Conservation (phyloP, 495 filamentous ascomycete genomes). For the Chaetomium fimeti region DNA sequence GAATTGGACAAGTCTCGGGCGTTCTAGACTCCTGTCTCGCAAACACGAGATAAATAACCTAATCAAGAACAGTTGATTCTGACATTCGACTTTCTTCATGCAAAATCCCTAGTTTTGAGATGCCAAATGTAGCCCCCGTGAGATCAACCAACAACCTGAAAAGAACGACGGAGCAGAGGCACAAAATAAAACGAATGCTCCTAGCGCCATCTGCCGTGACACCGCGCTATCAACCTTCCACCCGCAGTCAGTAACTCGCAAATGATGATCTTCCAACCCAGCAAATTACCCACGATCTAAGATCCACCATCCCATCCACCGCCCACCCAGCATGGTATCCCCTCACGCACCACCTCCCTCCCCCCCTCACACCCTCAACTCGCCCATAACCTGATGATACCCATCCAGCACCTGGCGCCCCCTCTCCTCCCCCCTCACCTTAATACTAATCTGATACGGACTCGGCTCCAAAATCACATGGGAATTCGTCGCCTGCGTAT, state of each 20-base stretch:
- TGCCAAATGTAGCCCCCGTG: neutral
- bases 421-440: constrained; percentile 38
- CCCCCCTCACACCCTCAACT: constrained; percentile 30
- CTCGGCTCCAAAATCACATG: constrained; percentile 51
- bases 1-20: too few relatives aligned
- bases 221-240: neutral
- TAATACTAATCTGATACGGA: constrained; percentile 43
- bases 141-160: neutral
- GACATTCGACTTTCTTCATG: neutral
- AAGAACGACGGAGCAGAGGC: neutral
- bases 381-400: constrained; percentile 36
- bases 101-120: neutral
- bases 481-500: constrained; percentile 51
- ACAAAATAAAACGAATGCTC: neutral
- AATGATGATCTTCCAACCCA: too few relatives aligned
- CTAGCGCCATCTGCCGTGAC: neutral
- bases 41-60: neutral
- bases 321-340: neutral
- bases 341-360: too few relatives aligned
- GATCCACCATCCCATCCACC: neutral
- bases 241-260: neutral
- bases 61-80: neutral
- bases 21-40: too few relatives aligned
- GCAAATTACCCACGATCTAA: neutral
- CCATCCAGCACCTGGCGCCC: constrained; percentile 37